Evolutionary conservation across 805 yeast species (phyloP).

Genomic region (Kodamaea laetipori): DNA sequence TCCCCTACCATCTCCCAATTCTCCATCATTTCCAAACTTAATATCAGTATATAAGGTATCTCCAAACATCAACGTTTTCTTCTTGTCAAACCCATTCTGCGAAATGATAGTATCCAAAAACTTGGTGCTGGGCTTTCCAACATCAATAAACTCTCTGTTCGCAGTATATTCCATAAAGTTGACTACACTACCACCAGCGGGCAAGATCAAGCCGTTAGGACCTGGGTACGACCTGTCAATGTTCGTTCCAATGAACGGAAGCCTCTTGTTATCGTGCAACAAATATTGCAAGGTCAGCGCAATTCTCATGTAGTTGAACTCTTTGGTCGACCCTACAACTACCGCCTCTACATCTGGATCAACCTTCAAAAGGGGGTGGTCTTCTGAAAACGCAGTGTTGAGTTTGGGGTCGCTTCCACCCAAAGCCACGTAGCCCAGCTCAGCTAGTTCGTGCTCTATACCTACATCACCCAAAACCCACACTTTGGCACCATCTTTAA

Average conservation of each 20-base stretch:
- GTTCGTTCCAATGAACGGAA: conserved; percentile 44
- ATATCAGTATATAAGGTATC: conserved; percentile 46
- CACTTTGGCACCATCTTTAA: conserved; percentile 34
- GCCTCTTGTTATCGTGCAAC: conserved; percentile 28
- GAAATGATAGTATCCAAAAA: conserved; percentile 33
- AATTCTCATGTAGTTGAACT: conserved; percentile 39
- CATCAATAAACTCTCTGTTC: conserved; percentile 33
- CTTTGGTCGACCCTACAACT: conserved; percentile 42
- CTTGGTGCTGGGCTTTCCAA: conserved; percentile 40
- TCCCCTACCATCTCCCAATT: conserved; percentile 23
- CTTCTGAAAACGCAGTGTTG: conserved; percentile 27
- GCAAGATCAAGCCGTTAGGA: conserved; percentile 36
- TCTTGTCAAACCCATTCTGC: conserved; percentile 28
- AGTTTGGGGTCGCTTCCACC: conserved; percentile 37
- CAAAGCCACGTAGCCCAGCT: conserved; percentile 34
- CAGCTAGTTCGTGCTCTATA: conserved; percentile 36
- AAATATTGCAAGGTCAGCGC: conserved; percentile 42
- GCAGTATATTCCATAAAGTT: conserved; percentile 40
- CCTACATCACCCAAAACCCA: conserved; percentile 47
- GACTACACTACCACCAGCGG: conserved; percentile 46
- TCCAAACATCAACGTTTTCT: conserved; percentile 41
- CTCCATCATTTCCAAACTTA: conserved; percentile 45
- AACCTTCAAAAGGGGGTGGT: conserved; percentile 29
- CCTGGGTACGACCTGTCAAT: conserved; percentile 46
- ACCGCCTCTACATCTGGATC: conserved; percentile 44